Percentiles rank a stretch among this genome's conserved stretches.
phyloP scores from a whole-genome alignment of 805 yeast genomes.

The Metschnikowia cubensis region DNA sequence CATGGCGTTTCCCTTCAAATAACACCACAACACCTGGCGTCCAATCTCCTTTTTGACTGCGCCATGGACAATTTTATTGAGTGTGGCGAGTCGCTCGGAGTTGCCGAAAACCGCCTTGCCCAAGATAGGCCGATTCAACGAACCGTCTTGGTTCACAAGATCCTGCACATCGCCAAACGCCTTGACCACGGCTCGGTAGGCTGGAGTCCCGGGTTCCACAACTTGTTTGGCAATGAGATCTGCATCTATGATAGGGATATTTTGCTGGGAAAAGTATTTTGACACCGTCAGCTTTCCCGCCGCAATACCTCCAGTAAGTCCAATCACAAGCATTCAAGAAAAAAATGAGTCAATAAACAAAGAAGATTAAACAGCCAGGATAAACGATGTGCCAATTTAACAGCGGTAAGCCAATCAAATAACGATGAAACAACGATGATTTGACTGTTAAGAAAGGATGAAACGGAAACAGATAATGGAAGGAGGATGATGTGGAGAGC shows the following conservation, averaged over 20 bases:
- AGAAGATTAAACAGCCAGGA: too few relatives aligned
- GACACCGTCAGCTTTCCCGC: slow-evolving; percentile 96
- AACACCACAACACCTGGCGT: slow-evolving; percentile 51
- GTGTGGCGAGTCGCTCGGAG: slow-evolving; percentile 48
- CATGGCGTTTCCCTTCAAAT: slow-evolving; percentile 52
- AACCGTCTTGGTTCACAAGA: slow-evolving; percentile 37
- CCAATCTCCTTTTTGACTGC: slow-evolving; percentile 70
- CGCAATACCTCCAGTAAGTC: slow-evolving; percentile 97
- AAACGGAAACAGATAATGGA: too few relatives aligned
- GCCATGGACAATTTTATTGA: slow-evolving; percentile 84
- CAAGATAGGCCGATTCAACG: slow-evolving; percentile 66
- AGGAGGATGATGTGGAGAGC: background rate
- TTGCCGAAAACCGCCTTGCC: slow-evolving; percentile 78
- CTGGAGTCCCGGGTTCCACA: slow-evolving; percentile 74
- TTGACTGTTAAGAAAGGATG: background rate
- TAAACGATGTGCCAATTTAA: too few relatives aligned
- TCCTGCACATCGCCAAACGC: slow-evolving; percentile 59
- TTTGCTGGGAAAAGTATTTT: slow-evolving; percentile 45
- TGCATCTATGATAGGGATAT: slow-evolving; percentile 74
- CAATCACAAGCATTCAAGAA: slow-evolving; percentile 73
- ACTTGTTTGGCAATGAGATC: slow-evolving; percentile 84
- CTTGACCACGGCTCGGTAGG: slow-evolving; percentile 60
- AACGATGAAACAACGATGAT: too few relatives aligned
- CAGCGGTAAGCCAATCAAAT: too few relatives aligned
- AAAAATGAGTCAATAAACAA: too few relatives aligned